A percentile compares a stretch with the other conserved stretches of the same genome.
Evolutionary conservation across 1,139 yeast species (phyloP).

Genomic region (Geotrichum fermentans): DNA sequence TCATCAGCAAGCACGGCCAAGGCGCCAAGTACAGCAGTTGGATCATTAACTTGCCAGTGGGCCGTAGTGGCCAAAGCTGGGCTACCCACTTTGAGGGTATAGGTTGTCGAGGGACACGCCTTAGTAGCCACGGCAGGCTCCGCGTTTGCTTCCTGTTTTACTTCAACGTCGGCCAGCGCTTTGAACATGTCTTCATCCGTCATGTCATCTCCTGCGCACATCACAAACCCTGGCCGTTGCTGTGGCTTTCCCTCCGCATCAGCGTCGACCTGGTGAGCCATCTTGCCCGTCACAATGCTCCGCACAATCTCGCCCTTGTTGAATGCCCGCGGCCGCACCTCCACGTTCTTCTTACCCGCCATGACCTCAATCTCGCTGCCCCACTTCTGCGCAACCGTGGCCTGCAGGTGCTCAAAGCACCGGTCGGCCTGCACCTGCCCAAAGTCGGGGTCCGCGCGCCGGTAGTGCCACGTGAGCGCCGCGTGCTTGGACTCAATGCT

Average conservation of each 20-base stretch:
- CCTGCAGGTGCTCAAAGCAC: conserved; percentile 59
- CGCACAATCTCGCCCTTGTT: conserved; percentile 96
- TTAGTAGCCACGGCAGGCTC: too few relatives aligned
- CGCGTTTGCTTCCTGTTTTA: too few relatives aligned
- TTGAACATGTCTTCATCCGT: conserved; percentile 97
- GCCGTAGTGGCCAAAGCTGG: conserved; percentile 87
- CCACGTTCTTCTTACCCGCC: conserved; percentile 94
- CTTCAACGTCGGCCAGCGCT: conserved; percentile 46
- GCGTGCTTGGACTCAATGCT: conserved; percentile 83
- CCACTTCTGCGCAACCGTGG: conserved; percentile 56
- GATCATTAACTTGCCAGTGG: conserved; percentile 79
- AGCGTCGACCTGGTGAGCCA: background rate
- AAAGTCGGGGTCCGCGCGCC: conserved; percentile 88
- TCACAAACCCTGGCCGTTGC: conserved; percentile 62
- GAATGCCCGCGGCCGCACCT: conserved; percentile 88
- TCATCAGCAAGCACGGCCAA: conserved; percentile 57
- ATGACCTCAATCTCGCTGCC: conserved; percentile 75
- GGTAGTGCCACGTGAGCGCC: conserved; percentile 96
- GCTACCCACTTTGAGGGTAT: conserved; percentile 91
- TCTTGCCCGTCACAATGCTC: conserved; percentile 47
- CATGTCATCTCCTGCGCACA: conserved; percentile 91
- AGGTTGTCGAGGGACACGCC: too few relatives aligned
- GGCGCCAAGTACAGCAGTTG: conserved; percentile 77
- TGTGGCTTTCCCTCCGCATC: background rate
- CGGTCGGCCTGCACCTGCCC: conserved; percentile 81